Conservation (phyloP, 2,329 filamentous ascomycete genomes). For the Stachybotrys echinatus region DNA sequence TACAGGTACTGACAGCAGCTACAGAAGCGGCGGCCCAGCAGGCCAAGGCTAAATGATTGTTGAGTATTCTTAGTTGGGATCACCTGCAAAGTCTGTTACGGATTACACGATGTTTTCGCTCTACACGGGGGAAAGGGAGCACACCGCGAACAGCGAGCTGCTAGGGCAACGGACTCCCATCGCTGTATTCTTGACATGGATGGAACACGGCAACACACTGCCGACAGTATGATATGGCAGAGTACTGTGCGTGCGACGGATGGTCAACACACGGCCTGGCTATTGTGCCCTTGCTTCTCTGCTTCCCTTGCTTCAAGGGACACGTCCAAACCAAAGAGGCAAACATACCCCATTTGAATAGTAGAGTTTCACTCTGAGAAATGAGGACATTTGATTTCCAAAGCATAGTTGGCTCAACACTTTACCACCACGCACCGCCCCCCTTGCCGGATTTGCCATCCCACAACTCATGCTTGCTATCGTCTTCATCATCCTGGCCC, state of each 20-base stretch:
- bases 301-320: background rate
- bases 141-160: no score
- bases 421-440: conserved; percentile 34
- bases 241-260: no score
- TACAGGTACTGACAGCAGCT: conserved; percentile 5
- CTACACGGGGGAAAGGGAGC: no score
- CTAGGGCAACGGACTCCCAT: no score
- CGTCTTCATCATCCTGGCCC: conserved; percentile 26
- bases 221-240: no score
- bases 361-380: background rate
- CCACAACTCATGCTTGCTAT: conserved; percentile 25
- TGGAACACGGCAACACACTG: no score
- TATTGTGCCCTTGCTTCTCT: no score
- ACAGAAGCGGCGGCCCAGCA: conserved; percentile 54
- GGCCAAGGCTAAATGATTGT: conserved; percentile 46
- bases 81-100: background rate
- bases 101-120: no score
- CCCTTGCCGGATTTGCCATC: conserved; percentile 32
- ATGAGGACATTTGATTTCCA: background rate
- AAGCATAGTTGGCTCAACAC: background rate
- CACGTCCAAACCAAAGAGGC: no score
- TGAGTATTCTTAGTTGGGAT: background rate
- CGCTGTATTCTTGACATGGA: no score
- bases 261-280: no score
- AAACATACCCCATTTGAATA: no score